Conservation (phyloP, 495 filamentous ascomycete species). For the Aspergillus hancockii region DNA sequence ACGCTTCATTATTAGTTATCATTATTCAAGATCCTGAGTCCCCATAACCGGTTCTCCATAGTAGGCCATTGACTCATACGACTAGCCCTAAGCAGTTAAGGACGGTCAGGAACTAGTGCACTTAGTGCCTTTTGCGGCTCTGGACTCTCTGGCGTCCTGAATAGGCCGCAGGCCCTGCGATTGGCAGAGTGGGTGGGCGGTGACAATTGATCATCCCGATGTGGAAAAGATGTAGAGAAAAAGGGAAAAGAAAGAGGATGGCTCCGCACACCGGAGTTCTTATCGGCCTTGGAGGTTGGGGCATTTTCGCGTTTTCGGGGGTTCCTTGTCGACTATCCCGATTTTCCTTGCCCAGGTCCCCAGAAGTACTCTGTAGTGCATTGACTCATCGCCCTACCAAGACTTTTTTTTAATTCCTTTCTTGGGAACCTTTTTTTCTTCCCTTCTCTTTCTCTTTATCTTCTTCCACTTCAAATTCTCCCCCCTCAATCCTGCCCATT, state of each 20-base stretch:
- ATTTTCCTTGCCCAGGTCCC: conserved; percentile 13
- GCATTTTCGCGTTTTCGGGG: conserved; percentile 11
- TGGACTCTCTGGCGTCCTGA: background rate
- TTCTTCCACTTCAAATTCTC: background rate
- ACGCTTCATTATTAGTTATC: conserved; percentile 4
- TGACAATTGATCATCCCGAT: background rate
- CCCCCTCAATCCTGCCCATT: conserved; percentile 15
- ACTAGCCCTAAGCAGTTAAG: background rate
- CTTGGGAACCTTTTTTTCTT: conserved; percentile 14
- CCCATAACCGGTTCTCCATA: conserved; percentile 1
- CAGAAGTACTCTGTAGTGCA: conserved; percentile 14
- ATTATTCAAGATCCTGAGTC: background rate
- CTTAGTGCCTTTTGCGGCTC: background rate
- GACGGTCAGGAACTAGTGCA: background rate
- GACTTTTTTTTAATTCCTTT: conserved; percentile 15
- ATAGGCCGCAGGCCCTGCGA: background rate
- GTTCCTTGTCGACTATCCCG: conserved; percentile 15
- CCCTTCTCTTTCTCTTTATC: conserved; percentile 14
- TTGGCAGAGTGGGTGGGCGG: conserved; percentile 5
- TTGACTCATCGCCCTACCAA: conserved; percentile 27
- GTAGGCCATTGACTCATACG: conserved; percentile 4
- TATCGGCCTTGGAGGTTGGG: conserved; percentile 26
- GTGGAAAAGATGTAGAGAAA: background rate
- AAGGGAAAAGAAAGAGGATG: conserved; percentile 3
- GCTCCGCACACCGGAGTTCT: conserved; percentile 36